Evolutionary conservation across 352 stramenopile species (phyloP).

Genomic region (Globisporangium cylindrosporum): DNA sequence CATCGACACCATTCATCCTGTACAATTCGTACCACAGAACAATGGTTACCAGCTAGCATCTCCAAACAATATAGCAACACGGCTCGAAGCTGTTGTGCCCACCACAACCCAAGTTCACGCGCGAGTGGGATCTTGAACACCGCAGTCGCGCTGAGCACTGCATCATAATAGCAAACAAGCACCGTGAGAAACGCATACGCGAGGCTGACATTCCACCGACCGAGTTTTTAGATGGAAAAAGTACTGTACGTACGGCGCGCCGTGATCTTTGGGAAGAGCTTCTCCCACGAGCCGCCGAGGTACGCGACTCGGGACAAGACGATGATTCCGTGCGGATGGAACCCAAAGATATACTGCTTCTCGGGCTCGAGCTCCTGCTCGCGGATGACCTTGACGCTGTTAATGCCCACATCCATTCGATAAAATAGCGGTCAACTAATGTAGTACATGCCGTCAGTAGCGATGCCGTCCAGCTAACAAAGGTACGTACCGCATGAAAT

Average conservation of each 20-base stretch:
- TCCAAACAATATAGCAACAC: no score
- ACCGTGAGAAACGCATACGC: no score
- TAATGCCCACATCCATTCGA: no score
- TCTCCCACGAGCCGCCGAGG: slow-evolving; percentile 70
- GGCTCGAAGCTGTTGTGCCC: no score
- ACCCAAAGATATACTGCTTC: slow-evolving; percentile 78
- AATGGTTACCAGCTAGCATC: no score
- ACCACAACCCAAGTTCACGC: slow-evolving; percentile 34
- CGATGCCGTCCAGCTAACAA: neutral
- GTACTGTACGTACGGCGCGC: slow-evolving; percentile 34
- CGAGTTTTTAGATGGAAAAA: no score
- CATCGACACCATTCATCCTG: slow-evolving; percentile 35
- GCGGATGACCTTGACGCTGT: slow-evolving; percentile 56
- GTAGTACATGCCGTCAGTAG: neutral
- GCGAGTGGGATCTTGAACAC: slow-evolving; percentile 71
- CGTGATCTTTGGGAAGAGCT: slow-evolving; percentile 54
- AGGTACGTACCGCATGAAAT: slow-evolving; percentile 36
- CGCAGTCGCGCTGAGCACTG: slow-evolving; percentile 57
- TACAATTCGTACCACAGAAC: neutral
- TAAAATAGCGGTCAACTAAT: no score
- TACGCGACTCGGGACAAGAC: slow-evolving; percentile 54
- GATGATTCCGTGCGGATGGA: slow-evolving; percentile 75
- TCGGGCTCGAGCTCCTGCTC: slow-evolving; percentile 54
- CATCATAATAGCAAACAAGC: no score
- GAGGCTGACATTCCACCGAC: no score